phyloP scores from a whole-genome alignment of 441 rosid species.

The Euphorbia celastroides region DNA sequence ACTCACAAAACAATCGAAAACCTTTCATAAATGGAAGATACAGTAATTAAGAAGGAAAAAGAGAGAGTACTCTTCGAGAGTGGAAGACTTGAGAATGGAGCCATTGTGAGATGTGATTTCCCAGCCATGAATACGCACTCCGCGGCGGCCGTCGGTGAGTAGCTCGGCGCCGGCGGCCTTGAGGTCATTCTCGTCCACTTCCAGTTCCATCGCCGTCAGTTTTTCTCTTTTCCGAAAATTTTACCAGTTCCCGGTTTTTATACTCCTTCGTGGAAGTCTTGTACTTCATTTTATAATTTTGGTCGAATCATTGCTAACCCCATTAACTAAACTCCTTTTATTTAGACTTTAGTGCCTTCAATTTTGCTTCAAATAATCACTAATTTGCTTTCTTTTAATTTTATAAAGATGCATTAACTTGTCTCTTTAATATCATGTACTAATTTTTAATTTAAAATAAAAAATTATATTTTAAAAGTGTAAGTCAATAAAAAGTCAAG shows the following conservation, averaged over 20 bases:
- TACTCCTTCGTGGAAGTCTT: background rate
- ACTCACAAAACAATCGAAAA: background rate
- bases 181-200: slow-evolving; percentile 63
- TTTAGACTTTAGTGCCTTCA: no score
- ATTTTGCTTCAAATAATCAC: no score
- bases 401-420: no score
- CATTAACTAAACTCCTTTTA: no score
- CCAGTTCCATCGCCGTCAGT: slow-evolving; percentile 43
- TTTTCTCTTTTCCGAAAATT: background rate
- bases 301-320: no score
- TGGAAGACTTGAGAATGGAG: slow-evolving; percentile 75
- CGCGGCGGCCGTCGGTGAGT: slow-evolving; percentile 58
- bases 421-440: no score
- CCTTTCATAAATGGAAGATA: background rate
- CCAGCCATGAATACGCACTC: slow-evolving; percentile 71
- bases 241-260: slow-evolving; percentile 6
- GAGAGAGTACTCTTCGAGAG: slow-evolving; percentile 38
- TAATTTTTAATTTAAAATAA: no score
- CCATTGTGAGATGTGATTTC: slow-evolving; percentile 71
- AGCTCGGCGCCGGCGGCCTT: slow-evolving; percentile 77
- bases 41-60: slow-evolving; percentile 2
- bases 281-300: no score
- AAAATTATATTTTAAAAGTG: no score
- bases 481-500: no score
- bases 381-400: no score